Conservation (phyloP, 352 stramenopile genomes). For the Phytopythium vexans region DNA sequence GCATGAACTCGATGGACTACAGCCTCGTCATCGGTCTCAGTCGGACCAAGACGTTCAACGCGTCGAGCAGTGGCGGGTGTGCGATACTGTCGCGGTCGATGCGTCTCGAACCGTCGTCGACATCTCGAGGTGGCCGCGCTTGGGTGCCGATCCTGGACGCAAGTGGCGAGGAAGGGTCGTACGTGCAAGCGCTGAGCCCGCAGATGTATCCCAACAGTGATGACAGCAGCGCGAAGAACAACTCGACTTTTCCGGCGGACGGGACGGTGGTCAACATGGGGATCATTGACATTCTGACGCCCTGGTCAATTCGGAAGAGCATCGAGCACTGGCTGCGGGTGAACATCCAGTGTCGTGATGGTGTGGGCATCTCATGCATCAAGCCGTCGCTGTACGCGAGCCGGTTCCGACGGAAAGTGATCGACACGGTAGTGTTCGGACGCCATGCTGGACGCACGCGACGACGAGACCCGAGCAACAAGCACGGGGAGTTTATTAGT, state of each 20-base stretch:
- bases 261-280: constrained; percentile 92
- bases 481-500: constrained; percentile 71
- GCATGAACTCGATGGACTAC: constrained; percentile 98
- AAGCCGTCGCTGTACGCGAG: constrained; percentile 79
- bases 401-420: constrained; percentile 80
- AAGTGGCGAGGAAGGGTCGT: constrained; percentile 40
- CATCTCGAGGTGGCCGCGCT: background rate
- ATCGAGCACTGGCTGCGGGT: constrained; percentile 87
- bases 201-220: constrained; percentile 28
- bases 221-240: constrained; percentile 16
- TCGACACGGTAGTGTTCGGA: constrained; percentile 82
- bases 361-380: constrained; percentile 79
- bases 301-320: constrained; percentile 93
- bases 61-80: constrained; percentile 25
- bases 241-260: constrained; percentile 48
- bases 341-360: constrained; percentile 74
- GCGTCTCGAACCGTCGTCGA: constrained; percentile 12
- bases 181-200: constrained; percentile 57
- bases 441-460: constrained; percentile 34
- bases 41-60: constrained; percentile 39
- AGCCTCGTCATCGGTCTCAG: constrained; percentile 93
- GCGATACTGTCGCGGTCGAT: constrained; percentile 16
- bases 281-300: constrained; percentile 97
- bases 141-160: constrained; percentile 3
- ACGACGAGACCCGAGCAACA: constrained; percentile 22